A percentile compares a stretch with the other conserved stretches of the same genome.
These are phyloP conservation scores for Tephrocybe sp. DNA, from an alignment of 768 basidiomycete species.

Conservation along the genomic window DNA sequence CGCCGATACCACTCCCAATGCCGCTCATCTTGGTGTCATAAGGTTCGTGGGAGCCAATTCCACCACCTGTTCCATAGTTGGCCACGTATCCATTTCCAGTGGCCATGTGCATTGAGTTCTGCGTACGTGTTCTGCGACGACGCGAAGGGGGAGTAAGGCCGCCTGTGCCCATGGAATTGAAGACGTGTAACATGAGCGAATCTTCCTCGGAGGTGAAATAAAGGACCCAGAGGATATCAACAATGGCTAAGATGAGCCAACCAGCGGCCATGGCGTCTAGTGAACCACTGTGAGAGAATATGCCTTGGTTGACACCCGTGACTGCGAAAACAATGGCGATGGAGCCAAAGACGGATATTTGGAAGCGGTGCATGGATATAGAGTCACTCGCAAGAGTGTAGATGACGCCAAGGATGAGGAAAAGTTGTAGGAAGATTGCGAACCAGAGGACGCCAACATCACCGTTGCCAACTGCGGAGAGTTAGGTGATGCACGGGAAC, in stretches of 20 bases:
- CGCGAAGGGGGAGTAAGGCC: constrained; percentile 81
- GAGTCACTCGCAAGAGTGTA: constrained; percentile 85
- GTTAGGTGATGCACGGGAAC: constrained; percentile 12
- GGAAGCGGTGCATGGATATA: constrained; percentile 89
- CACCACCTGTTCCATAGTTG: constrained; percentile 66
- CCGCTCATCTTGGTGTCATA: constrained; percentile 68
- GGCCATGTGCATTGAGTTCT: constrained; percentile 60
- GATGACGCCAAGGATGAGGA: constrained; percentile 70
- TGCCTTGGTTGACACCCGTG: constrained; percentile 63
- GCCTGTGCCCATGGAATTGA: constrained; percentile 87
- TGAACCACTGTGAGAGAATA: constrained; percentile 53
- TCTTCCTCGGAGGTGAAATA: constrained; percentile 98
- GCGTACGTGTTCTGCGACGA: constrained; percentile 70
- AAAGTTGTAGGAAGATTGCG: constrained; percentile 75
- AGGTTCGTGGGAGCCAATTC: constrained; percentile 66
- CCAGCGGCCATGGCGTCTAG: constrained; percentile 88
- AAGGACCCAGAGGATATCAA: constrained; percentile 94
- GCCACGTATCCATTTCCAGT: constrained; percentile 62
- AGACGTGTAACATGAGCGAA: constrained; percentile 78
- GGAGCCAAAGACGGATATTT: constrained; percentile 87
- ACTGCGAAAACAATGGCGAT: constrained; percentile 89
- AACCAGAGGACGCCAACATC: constrained; percentile 77
- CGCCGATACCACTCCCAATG: constrained; percentile 44
- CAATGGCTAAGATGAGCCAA: constrained; percentile 90
- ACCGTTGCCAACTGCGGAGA: constrained; percentile 37